Conservation (phyloP, 805 yeast species). For the Candida chilensis region DNA sequence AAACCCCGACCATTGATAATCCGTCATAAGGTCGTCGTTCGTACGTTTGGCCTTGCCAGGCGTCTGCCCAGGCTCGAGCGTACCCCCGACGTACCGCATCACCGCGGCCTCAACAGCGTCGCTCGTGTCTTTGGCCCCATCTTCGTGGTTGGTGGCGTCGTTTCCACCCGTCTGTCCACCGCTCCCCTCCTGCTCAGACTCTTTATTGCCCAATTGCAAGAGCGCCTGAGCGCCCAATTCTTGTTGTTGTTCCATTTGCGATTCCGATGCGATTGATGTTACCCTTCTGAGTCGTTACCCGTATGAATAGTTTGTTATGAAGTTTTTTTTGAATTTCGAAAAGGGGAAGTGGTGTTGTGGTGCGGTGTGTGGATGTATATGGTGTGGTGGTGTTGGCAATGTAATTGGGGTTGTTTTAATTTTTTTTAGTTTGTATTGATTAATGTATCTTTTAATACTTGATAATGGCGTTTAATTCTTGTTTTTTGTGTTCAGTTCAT, state of each 20-base stretch:
- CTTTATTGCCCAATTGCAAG: conserved; percentile 26
- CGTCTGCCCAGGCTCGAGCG: conserved; percentile 32
- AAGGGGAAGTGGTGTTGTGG: no score
- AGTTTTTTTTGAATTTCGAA: no score
- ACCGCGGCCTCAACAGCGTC: conserved; percentile 74
- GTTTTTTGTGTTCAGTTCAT: no score
- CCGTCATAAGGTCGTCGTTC: conserved; percentile 32
- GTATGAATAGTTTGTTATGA: no score
- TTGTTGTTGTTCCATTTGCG: conserved; percentile 1
- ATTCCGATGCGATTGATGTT: no score
- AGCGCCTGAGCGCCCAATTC: conserved; percentile 30
- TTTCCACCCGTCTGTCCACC: conserved; percentile 1
- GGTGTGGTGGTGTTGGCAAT: no score
- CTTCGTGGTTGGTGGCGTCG: conserved; percentile 1
- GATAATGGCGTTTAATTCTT: no score
- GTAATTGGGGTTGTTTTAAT: no score
- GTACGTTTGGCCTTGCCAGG: conserved; percentile 15
- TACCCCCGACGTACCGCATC: conserved; percentile 61
- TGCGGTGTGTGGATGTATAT: no score
- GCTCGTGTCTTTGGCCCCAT: conserved; percentile 20
- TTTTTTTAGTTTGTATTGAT: no score
- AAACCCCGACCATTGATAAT: conserved; percentile 45
- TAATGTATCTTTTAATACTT: no score
- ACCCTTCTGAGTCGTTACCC: no score
- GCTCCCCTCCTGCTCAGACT: conserved; percentile 5